phyloP scores from a whole-genome alignment of 2,329 filamentous ascomycete species.

The Colletotrichum tofieldiae region DNA sequence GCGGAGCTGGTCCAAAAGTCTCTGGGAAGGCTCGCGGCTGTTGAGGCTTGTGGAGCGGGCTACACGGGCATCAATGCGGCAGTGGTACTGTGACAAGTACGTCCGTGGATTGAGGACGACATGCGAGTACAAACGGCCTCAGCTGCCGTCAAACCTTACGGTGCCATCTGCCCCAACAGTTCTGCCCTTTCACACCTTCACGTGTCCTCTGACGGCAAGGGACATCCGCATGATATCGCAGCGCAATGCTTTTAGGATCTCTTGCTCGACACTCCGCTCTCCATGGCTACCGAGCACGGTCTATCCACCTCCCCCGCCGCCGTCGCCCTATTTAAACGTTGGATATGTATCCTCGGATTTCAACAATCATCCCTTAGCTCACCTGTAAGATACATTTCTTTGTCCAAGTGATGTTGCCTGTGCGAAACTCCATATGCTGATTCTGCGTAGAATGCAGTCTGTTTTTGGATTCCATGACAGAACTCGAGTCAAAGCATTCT shows the following conservation, averaged over 20 bases:
- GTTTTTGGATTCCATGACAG: slow-evolving; percentile 93
- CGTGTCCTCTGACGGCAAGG: slow-evolving; percentile 90
- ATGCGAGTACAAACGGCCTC: slow-evolving; percentile 78
- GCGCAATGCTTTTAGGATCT: slow-evolving; percentile 93
- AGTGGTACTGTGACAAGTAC: slow-evolving; percentile 90
- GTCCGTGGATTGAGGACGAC: slow-evolving; percentile 72
- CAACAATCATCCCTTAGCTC: slow-evolving; percentile 97
- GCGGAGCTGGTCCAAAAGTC: slow-evolving; percentile 77
- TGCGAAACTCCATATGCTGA: slow-evolving; percentile 16
- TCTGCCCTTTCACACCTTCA: slow-evolving; percentile 97
- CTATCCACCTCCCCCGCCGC: slow-evolving; percentile 88
- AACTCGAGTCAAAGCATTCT: slow-evolving; percentile 84
- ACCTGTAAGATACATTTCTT: slow-evolving; percentile 71
- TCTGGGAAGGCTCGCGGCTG: slow-evolving; percentile 91
- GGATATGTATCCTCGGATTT: slow-evolving; percentile 99
- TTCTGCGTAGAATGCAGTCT: slow-evolving; percentile 83
- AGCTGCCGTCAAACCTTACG: slow-evolving; percentile 79
- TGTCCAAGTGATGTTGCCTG: background rate
- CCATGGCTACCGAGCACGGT: slow-evolving; percentile 89
- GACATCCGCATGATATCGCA: slow-evolving; percentile 96
- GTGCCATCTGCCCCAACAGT: slow-evolving; percentile 94
- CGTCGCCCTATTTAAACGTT: slow-evolving; percentile 86
- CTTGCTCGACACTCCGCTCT: slow-evolving; percentile 87
- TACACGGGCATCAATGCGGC: slow-evolving; percentile 82
- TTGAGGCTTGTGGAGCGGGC: slow-evolving; percentile 88